Evolutionary conservation across 768 basidiomycete genomes (phyloP), one percentile per base, ranked within the genome.

Genomic region (Mycena haematopus): DNA sequence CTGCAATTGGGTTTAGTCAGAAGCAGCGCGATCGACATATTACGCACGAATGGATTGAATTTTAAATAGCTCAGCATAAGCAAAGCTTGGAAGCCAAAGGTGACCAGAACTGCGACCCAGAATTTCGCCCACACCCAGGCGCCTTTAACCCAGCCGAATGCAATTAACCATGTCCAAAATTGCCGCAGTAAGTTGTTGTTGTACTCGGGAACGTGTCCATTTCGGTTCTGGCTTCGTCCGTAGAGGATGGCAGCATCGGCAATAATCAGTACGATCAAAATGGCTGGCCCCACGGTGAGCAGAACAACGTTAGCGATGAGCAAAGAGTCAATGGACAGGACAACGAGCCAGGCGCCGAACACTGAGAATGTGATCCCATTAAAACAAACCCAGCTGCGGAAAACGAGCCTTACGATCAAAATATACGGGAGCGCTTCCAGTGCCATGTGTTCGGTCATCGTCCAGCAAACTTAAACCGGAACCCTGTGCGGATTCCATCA

Each of bases 401-500:
- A 58, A 22, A 50, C 14, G 33, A 56, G 11, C 69, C 89, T 74
- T 68, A 93, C 92, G 47, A 69, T 93, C 92, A 68, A 93, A 91
- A 74, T 91, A 92, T 6, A 91, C 87, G 7, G 81, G 76, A 2
- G 76, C 71, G 49, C 73, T 72, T 31, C 72, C 74, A 5, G 69
- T 61, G 6, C 42, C 68, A 56, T 70, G 63, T 45, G 68, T 72
- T 56, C 54, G 61, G 56, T 77, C 78, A 49, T 77, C 74, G 45
- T 88, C 82, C 25, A 89, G 75, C 31, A 94, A 73, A 2, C 78
- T 78, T 8, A 80, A 50, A 9, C 87, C 90, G 0, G 86, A 84
- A 3, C 80, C 84, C 52, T 79, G 74, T 0, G 86, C 77, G 1
- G 81, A 79, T 64, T 93, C 90, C 84, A 94, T 84, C 88, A 93